Base-by-base conservation (phyloP, 148 eudicot species). In the Vaccinium myrtillus region DNA sequence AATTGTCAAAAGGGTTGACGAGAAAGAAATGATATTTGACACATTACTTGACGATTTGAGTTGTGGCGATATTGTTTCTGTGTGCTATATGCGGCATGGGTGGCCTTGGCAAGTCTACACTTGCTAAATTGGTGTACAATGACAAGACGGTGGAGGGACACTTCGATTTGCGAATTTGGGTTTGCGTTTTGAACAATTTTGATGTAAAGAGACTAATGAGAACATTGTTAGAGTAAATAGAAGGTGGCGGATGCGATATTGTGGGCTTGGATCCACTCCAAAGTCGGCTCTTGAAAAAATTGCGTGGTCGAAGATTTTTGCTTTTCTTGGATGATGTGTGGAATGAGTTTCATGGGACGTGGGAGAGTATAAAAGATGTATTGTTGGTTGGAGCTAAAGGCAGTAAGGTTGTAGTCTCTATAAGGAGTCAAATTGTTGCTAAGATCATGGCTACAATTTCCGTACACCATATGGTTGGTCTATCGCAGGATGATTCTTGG, bases 311-410 rank as follows among this genome's bases (percentile, higher is more conserved):
- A 27, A 86, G 80, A 49, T 86, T 51, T 83, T 50, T 86, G 18
- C 67, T 86, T 30, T 83, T 86, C 1, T 70, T 86, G 79, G 88
- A 86, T 25, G 88, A 79, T 6, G 80, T 83, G 1, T 83, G 88
- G 88, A 86, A 82, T 46, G 85, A 78, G 13, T 32, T 55, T 8
- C 43, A 67, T 4, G 63, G 30, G 18, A 12, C n/a, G 49, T 86
- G 82, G 85, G 82, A 77, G 2, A 56, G 30, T 2, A 51, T 86
- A 14, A 67, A 54, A 54, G 50, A 56, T 16, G 21, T 23, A 4
- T 48, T 86, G 30, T 27, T 15, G 27, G 54, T 75, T 56, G 73
- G 79, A 6, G 19, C 78, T 1, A 5, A 5, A 43, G 88, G 85
- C 12, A 86, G 82, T 32, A 49, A 7, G 36, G 30, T 86, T 12